phyloP scores from a whole-genome alignment of 1,284 basidiomycete genomes.

The Cutaneotrichosporon curvatum region DNA sequence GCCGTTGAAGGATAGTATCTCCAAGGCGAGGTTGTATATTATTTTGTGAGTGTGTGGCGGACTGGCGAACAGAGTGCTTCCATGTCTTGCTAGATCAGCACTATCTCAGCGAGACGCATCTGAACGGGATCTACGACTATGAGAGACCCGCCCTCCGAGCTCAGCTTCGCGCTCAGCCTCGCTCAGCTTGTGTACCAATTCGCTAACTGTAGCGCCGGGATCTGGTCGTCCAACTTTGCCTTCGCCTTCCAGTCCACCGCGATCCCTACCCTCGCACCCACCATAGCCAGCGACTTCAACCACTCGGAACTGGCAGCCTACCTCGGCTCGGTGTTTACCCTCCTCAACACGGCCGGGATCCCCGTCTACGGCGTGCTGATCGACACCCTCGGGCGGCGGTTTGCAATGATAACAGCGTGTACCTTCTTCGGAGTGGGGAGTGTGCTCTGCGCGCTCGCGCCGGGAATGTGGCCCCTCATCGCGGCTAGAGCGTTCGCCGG shows the following conservation, averaged over 20 bases:
- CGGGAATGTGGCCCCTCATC: conserved; percentile 38
- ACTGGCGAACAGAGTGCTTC: too few relatives aligned
- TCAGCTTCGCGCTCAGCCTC: too few relatives aligned
- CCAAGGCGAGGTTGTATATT: conserved; percentile 6
- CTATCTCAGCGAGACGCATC: too few relatives aligned
- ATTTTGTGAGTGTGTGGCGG: conserved; percentile 5
- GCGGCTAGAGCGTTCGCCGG: conserved; percentile 38
- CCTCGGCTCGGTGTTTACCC: conserved; percentile 39
- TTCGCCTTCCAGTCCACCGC: conserved; percentile 43
- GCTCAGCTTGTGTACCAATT: too few relatives aligned
- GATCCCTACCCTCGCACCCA: conserved; percentile 42
- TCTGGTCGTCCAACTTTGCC: conserved; percentile 40
- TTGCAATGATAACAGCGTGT: conserved; percentile 39
- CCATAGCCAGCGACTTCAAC: conserved; percentile 25
- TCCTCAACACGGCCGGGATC: conserved; percentile 43
- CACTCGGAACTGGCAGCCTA: conserved; percentile 44
- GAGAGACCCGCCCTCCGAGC: too few relatives aligned
- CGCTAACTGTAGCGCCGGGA: conserved; percentile 14
- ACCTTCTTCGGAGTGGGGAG: conserved; percentile 38
- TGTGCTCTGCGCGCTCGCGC: conserved; percentile 33
- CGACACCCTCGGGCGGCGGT: conserved; percentile 39
- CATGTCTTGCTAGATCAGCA: too few relatives aligned
- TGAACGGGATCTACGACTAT: too few relatives aligned
- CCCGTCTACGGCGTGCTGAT: conserved; percentile 45
- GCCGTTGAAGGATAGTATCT: conserved; percentile 11